A percentile compares a stretch with the other conserved stretches of the same genome.
phyloP scores from a whole-genome alignment of 345 rosid species.

The Excoecaria agallocha region DNA sequence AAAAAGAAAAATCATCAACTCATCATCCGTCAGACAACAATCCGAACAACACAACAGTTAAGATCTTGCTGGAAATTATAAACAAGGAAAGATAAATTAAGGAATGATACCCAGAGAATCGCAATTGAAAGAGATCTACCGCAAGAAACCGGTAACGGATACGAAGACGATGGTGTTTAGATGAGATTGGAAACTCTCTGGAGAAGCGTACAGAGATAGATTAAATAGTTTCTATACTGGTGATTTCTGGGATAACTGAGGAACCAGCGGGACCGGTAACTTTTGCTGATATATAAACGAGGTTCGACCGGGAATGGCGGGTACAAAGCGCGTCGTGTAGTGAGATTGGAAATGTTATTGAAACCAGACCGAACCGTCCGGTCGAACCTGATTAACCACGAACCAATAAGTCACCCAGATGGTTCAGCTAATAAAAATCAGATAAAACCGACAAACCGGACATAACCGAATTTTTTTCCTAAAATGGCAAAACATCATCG shows the following conservation, averaged over 20 bases:
- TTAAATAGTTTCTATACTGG: constrained; percentile 10
- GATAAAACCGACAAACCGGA: no score
- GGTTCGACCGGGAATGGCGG: constrained; percentile 41
- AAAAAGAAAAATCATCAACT: neutral
- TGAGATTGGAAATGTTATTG: no score
- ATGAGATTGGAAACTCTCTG: constrained; percentile 22
- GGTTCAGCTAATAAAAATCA: no score
- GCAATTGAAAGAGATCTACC: constrained; percentile 30
- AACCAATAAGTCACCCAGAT: no score
- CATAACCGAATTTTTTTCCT: no score
- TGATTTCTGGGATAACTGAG: constrained; percentile 10
- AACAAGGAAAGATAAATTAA: neutral
- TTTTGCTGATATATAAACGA: neutral
- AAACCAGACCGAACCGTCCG: no score
- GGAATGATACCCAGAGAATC: constrained; percentile 15
- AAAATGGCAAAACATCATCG: no score
- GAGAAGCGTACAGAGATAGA: neutral
- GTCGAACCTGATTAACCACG: no score
- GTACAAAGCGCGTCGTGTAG: constrained; percentile 21
- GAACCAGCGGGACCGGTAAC: constrained; percentile 41
- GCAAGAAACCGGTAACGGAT: neutral
- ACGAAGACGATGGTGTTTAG: constrained; percentile 11
- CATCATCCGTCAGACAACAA: constrained; percentile 9
- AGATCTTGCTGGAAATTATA: neutral
- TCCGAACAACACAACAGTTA: neutral